Evolutionary conservation across 1,139 yeast genomes (phyloP), one percentile per base, ranked within the genome.

Genomic region (Arxiozyma heterogenica): DNA sequence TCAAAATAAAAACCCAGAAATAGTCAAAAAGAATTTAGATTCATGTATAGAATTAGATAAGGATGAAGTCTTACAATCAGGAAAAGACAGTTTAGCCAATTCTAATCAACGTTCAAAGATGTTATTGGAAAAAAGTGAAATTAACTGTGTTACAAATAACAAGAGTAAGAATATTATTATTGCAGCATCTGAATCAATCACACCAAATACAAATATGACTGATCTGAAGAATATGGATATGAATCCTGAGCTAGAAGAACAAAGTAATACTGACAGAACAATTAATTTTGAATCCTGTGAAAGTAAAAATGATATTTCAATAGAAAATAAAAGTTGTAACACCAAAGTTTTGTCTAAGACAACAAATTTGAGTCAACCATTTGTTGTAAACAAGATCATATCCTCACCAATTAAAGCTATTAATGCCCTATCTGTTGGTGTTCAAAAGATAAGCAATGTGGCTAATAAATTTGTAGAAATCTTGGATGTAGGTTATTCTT

Each of bases 361-460:
- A n/a, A 21, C 44, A 22, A 11, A 34, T 17, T 23, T 47, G 6
- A 41, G 23, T 39, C 43, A 47, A 39, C 51, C 48, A 22, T 30
- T 51, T 11, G n/a, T 54, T 18, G 15, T 49, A 9, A 18, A 48
- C 4, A 53, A 44, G 34, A 27, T 57, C 21, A 47, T 60, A 3
- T 49, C 54, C 5, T 55, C 61, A 6, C 62, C 64, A 7, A 42
- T 50, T 17, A 57, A 52, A n/a, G 60, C 57, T n/a, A 39, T 59
- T n/a, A 51, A 49, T 12, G 41, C 53, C 12, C 41, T 61, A 5
- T 49, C 54, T 9, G 48, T 53, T 18, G 56, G 59, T 8, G 49
- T 61, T 18, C 56, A 53, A 43, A 53, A 54, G 21, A 57, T 61
- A 2, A 55, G 57, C 25, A 50, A 49, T 44, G 54, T 53, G 8